phyloP scores from a whole-genome alignment of 2,329 filamentous ascomycete species.

The Pseudogymnoascus sp. region DNA sequence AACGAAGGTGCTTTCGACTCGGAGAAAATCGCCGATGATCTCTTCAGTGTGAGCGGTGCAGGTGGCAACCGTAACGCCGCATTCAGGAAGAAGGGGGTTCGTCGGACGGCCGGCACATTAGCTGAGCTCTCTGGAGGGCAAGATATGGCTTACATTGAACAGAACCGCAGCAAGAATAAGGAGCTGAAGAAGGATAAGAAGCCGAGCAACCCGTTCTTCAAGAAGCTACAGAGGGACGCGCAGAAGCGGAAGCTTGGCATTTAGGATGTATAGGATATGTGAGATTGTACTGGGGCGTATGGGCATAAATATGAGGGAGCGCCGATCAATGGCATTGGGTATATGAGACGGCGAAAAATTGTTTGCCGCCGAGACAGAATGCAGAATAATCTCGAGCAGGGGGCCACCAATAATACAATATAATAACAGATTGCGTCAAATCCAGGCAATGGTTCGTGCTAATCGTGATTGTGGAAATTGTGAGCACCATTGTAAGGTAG shows the following conservation, averaged over 20 bases:
- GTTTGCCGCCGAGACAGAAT: neutral
- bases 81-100: constrained; percentile 48
- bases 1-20: constrained; percentile 67
- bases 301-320: neutral
- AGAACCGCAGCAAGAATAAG: constrained; percentile 66
- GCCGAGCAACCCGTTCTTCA: constrained; percentile 55
- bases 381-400: neutral
- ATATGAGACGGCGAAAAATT: neutral
- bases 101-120: constrained; percentile 76
- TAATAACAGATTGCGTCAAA: constrained; percentile 3
- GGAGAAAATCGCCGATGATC: constrained; percentile 61
- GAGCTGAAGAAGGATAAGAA: constrained; percentile 53
- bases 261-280: constrained; percentile 7
- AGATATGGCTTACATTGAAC: constrained; percentile 93
- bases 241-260: constrained; percentile 44
- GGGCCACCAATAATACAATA: neutral
- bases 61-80: constrained; percentile 30
- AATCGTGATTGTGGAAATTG: neutral
- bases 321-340: neutral
- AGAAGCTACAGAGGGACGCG: constrained; percentile 56
- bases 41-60: constrained; percentile 45
- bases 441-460: neutral
- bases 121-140: constrained; percentile 83
- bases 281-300: neutral
- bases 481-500: neutral